Percentiles rank a stretch among this genome's conserved stretches.
These are phyloP conservation scores for Exidia glandulosa DNA, from an alignment of 768 basidiomycete species.

Conservation along the genomic window DNA sequence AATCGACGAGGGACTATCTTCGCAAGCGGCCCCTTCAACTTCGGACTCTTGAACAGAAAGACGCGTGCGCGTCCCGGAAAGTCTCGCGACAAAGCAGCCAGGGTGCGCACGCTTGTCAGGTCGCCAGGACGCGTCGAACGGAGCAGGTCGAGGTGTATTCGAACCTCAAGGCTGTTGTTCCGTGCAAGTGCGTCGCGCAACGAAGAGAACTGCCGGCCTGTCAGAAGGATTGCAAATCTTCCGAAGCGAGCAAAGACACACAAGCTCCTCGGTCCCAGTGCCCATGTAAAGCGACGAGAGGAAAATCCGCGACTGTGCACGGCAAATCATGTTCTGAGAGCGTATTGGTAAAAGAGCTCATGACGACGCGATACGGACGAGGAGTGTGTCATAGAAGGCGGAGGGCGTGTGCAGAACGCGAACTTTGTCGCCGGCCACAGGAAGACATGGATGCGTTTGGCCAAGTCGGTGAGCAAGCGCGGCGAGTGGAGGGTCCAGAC, in stretches of 20 bases:
- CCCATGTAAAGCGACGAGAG: constrained; percentile 88
- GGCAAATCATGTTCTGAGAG: constrained; percentile 57
- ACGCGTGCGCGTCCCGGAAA: constrained; percentile 67
- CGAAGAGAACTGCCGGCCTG: constrained; percentile 46
- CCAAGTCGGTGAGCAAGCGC: background rate
- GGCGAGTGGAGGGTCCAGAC: background rate
- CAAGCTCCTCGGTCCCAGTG: constrained; percentile 65
- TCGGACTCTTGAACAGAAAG: constrained; percentile 81
- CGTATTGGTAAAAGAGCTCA: background rate
- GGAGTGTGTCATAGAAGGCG: constrained; percentile 42
- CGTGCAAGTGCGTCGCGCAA: constrained; percentile 46
- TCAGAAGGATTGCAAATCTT: background rate
- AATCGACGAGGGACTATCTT: constrained; percentile 79
- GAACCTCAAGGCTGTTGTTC: constrained; percentile 58
- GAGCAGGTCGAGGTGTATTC: constrained; percentile 59
- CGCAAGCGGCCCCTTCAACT: constrained; percentile 61
- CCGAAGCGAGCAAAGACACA: constrained; percentile 27
- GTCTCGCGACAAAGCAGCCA: constrained; percentile 53
- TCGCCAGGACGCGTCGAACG: constrained; percentile 28
- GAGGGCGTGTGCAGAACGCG: constrained; percentile 44
- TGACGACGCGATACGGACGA: constrained; percentile 30
- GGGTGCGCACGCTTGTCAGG: constrained; percentile 46
- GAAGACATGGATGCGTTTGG: constrained; percentile 35
- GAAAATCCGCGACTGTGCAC: constrained; percentile 73
- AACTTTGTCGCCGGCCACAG: constrained; percentile 35